Evolutionary conservation across 345 rosid species (phyloP).

Genomic region (Sonneratia alba): DNA sequence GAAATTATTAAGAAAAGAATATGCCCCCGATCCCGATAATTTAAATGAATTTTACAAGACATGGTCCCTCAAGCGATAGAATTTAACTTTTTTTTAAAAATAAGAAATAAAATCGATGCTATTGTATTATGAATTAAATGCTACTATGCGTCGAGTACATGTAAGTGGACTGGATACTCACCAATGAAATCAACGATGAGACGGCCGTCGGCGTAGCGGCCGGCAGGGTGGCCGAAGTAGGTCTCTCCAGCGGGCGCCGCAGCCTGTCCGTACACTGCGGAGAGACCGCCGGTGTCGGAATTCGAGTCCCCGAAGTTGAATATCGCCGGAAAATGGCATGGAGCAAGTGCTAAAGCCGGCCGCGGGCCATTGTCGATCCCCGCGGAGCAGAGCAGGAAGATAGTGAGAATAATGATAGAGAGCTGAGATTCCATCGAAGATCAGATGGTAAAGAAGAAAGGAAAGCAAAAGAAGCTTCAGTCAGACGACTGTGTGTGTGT

Average conservation of each 20-base stretch:
- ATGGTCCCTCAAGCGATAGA: too few relatives aligned
- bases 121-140: too few relatives aligned
- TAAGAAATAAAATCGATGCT: too few relatives aligned
- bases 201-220: constrained; percentile 84
- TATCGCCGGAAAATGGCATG: constrained; percentile 58
- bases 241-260: constrained; percentile 60
- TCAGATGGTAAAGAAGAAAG: constrained; percentile 14
- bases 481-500: too few relatives aligned
- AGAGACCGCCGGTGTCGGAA: constrained; percentile 87
- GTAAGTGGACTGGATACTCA: too few relatives aligned
- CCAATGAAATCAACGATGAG: constrained; percentile 80
- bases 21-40: too few relatives aligned
- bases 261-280: constrained; percentile 76
- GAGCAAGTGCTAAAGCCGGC: constrained; percentile 1
- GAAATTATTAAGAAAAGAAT: too few relatives aligned
- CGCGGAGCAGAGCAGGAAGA: neutral
- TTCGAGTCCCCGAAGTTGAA: constrained; percentile 94
- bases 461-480: neutral
- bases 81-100: too few relatives aligned
- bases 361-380: constrained; percentile 1
- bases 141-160: too few relatives aligned
- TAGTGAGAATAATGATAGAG: neutral
- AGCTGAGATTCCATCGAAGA: constrained; percentile 16
- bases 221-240: constrained; percentile 62
- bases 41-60: too few relatives aligned